Evolutionary conservation across 179 eudicot species (phyloP), one percentile per base, ranked within the genome.

Genomic region (Silene coronaria): DNA sequence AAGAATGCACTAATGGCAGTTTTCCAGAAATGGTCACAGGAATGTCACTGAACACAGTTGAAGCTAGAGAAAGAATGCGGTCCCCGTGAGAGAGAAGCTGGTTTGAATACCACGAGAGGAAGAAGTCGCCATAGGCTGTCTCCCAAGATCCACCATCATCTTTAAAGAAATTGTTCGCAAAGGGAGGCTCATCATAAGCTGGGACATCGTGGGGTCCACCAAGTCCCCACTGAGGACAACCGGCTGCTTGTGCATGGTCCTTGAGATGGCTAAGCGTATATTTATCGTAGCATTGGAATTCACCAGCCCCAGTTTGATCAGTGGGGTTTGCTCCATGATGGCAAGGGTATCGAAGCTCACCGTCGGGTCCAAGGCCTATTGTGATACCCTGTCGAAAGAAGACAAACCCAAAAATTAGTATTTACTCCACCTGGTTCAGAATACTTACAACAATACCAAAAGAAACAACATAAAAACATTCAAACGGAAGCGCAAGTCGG

Each of bases 111-210:
- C 98, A 93, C 5, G 91, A 87, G 46, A 93, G 97, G 81, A 93
- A 93, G 80, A 91, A 93, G 51, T 87, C 87, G 3, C 96, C 98
- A 76, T 93, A 93, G 0, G 83, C 69, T 10, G 86, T 80, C 79
- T 93, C 91, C 97, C 97, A 93, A 3, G 97, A 89, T 10, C 97
- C 97, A 28, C 87, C 89, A n/a, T 84, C 72, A 71, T 91, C 90
- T 32, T 82, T 86, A 62, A 90, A 87, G 85, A 93, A 91, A 69
- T 26, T 84, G 74, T 67, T 73, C 0, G 67, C 70, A 36, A 60
- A 73, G 10, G 91, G 95, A 73, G 86, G 72, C 57, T 88, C 82
- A 22, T 88, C 70, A 10, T 89, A 86, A 65, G 72, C 74, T 26
- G 96, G 91, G 62, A 86, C 90, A 67, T 93, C 97, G 36, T 89